These are phyloP conservation scores for Eryngium alpinum DNA, from an alignment of 140 eudicot genomes.

Conservation along the genomic window DNA sequence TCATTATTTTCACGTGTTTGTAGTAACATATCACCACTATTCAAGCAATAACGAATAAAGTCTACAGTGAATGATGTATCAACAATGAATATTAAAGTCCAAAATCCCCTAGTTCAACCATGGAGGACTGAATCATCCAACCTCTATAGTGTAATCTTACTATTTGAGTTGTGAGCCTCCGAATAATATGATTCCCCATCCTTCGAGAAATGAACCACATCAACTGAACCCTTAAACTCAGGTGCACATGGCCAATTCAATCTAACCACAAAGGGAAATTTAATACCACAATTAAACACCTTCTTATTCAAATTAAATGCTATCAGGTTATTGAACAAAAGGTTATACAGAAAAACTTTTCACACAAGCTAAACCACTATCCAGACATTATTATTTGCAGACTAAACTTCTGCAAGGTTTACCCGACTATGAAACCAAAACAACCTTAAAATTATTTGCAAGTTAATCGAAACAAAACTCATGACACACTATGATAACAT, in stretches of 20 bases:
- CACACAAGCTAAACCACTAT: background rate
- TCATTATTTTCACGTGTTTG: background rate
- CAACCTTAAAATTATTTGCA: too few relatives aligned
- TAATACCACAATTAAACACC: too few relatives aligned
- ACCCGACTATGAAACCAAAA: too few relatives aligned
- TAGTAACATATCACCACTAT: too few relatives aligned
- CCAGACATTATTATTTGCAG: too few relatives aligned
- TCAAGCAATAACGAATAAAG: background rate
- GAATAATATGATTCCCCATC: background rate
- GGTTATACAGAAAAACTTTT: background rate
- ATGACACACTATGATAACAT: too few relatives aligned
- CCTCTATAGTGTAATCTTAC: background rate
- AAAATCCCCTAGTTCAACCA: background rate
- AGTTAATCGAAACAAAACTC: too few relatives aligned
- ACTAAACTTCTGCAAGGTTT: too few relatives aligned
- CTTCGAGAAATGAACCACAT: background rate
- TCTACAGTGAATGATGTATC: background rate
- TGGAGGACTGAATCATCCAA: background rate
- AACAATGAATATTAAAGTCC: background rate
- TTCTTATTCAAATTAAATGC: background rate
- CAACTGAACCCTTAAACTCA: background rate
- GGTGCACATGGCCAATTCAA: background rate
- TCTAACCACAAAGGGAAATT: background rate
- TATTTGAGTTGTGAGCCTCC: background rate
- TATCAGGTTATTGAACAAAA: background rate